phyloP scores from a whole-genome alignment of 352 stramenopile genomes.

The Phytopythium chamaehyphon region DNA sequence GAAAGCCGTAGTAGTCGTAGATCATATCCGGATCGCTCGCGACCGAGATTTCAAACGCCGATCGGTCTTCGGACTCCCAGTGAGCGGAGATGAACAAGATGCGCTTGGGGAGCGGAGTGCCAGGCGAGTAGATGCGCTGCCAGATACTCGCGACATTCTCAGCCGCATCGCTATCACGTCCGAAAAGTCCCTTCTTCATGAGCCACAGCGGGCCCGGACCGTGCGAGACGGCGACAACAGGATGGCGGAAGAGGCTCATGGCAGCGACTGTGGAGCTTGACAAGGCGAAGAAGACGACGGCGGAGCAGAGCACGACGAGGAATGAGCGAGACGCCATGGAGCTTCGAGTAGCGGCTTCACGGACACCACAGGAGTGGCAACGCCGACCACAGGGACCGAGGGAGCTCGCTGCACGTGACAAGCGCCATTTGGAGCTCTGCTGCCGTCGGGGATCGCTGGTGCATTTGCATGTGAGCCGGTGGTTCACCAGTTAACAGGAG shows the following conservation, averaged over 20 bases:
- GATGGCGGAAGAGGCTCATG: slow-evolving; percentile 12
- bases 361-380: no score
- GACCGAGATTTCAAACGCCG: slow-evolving; percentile 50
- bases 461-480: no score
- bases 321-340: no score
- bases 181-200: slow-evolving; percentile 40
- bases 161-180: slow-evolving; percentile 24
- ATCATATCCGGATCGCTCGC: slow-evolving; percentile 53
- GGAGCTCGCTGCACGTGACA: no score
- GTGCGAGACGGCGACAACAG: slow-evolving; percentile 51
- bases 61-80: slow-evolving; percentile 58
- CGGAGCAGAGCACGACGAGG: no score
- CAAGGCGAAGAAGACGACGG: no score
- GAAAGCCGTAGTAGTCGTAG: slow-evolving; percentile 90
- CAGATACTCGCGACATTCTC: slow-evolving; percentile 40
- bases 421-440: no score
- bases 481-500: no score
- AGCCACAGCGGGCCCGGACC: slow-evolving; percentile 59
- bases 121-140: slow-evolving; percentile 39
- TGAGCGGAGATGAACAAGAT: slow-evolving; percentile 86
- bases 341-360: no score
- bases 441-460: no score
- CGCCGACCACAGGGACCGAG: no score
- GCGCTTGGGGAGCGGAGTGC: slow-evolving; percentile 40
- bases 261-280: no score